Conservation (phyloP, 768 basidiomycete species). For the Strobilomyces dryophilus region DNA sequence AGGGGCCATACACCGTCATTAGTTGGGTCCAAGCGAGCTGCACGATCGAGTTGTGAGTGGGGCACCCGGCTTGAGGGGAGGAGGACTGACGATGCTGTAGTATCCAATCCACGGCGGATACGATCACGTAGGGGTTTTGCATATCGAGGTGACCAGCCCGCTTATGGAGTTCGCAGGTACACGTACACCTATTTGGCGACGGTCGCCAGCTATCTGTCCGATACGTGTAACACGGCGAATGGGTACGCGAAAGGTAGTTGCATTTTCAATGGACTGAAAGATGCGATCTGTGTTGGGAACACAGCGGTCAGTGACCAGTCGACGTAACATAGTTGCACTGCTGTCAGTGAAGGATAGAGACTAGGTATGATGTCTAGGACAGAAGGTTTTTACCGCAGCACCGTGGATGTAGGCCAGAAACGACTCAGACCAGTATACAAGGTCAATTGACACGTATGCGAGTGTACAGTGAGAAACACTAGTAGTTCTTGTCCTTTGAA, state of each 20-base stretch:
- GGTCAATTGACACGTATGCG: not conserved
- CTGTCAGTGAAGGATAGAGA: too few species aligned
- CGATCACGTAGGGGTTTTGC: not conserved
- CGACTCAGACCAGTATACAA: not conserved
- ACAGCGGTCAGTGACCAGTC: not conserved
- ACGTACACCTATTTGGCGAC: not conserved
- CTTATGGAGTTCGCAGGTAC: constrained; percentile 5
- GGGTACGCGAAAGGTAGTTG: constrained; percentile 1
- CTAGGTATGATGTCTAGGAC: too few species aligned
- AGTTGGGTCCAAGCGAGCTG: constrained; percentile 5
- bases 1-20: not conserved
- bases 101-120: constrained; percentile 5
- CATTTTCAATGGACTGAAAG: too few species aligned
- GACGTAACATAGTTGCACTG: not conserved
- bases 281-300: constrained; percentile 3
- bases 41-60: constrained; percentile 5
- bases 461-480: not conserved
- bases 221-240: not conserved
- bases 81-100: not conserved
- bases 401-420: not conserved
- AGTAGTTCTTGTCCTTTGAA: constrained; percentile 26
- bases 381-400: not conserved
- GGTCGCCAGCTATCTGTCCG: not conserved
- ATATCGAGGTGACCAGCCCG: not conserved
- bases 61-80: not conserved